A percentile compares a stretch with the other conserved stretches of the same genome.
These are phyloP conservation scores for Mycena rosella DNA, from an alignment of 768 basidiomycete genomes.

Conservation along the genomic window DNA sequence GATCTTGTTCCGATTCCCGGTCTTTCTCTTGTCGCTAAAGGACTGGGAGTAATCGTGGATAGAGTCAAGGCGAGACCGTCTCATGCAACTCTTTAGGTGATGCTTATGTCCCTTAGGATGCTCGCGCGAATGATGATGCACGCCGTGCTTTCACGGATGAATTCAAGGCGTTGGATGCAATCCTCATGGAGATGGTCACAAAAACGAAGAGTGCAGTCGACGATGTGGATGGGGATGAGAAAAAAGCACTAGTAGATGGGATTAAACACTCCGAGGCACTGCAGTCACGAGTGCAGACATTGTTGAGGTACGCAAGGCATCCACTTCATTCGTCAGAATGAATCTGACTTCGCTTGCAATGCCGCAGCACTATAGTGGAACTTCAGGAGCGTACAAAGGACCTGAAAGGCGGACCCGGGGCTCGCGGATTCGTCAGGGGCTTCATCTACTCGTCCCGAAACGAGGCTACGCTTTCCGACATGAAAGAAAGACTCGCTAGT, in stretches of 20 bases:
- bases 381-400: neutral
- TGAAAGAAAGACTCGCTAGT: slow-evolving; percentile 7
- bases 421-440: neutral
- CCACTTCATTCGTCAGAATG: neutral
- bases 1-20: slow-evolving; percentile 6
- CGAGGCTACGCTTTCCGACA: slow-evolving; percentile 2
- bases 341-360: neutral
- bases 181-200: slow-evolving; percentile 1
- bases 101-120: slow-evolving; percentile 1
- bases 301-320: slow-evolving; percentile 2
- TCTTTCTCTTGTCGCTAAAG: slow-evolving; percentile 10
- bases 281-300: slow-evolving; percentile 1
- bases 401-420: neutral
- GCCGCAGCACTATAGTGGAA: neutral
- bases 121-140: slow-evolving; percentile 8
- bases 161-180: neutral
- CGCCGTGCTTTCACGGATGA: slow-evolving; percentile 8
- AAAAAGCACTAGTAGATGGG: neutral
- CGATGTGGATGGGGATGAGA: neutral
- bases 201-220: neutral
- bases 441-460: slow-evolving; percentile 12
- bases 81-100: neutral
- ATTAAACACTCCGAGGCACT: neutral
- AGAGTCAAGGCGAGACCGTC: slow-evolving; percentile 3
- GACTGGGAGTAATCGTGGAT: neutral